Base-by-base conservation (phyloP, 352 stramenopile species). In the Globisporangium apiculatum region DNA sequence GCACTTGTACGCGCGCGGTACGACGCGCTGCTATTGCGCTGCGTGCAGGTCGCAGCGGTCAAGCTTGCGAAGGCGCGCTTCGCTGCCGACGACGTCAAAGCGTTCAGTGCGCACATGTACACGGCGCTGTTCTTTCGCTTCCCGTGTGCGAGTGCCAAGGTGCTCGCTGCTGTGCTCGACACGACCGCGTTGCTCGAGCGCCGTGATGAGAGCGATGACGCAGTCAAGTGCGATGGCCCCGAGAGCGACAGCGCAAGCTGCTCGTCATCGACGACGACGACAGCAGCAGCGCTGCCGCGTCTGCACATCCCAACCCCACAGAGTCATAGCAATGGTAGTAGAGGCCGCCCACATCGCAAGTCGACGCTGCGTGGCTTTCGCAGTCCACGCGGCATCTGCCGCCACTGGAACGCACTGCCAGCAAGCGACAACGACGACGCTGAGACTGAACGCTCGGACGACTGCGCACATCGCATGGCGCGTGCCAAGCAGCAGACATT, bases 91-190 rank as follows among this genome's bases (percentile, higher is more conserved):
- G 83, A 94, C 52, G 72, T 91, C 48, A 74, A 78, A 10, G 73
- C 86, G 40, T 89, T 94, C 51, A 75, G 82, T 8, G 74, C 75
- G 12, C 83, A 94, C 59, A 67, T 91, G 7, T 91, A 76, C 64
- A 78, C 73, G 5, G 67, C 67, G 4, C 69, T 89, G 38, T 89
- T 75, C 60, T 87, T 91, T 49, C 81, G 83, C 37, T 94, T 90
- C 53, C 79, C 79, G 15, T 71, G 74, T 47, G 48, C 75, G 3
- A 67, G 62, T 3, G 48, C 68, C 6, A 69, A 70, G 38, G 48
- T 94, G 3, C 59, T 91, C 55, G 62, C 84, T 36, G 75, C 76
- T 12, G 53, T 91, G 0, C 43, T 83, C 18, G 67, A 85, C 41
- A 82, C 71, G 62, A 86, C 79, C 1, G 69, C 75, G 38, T 75